Base-by-base conservation (phyloP, 2,329 filamentous ascomycete genomes). In the Madurella fahalii region DNA sequence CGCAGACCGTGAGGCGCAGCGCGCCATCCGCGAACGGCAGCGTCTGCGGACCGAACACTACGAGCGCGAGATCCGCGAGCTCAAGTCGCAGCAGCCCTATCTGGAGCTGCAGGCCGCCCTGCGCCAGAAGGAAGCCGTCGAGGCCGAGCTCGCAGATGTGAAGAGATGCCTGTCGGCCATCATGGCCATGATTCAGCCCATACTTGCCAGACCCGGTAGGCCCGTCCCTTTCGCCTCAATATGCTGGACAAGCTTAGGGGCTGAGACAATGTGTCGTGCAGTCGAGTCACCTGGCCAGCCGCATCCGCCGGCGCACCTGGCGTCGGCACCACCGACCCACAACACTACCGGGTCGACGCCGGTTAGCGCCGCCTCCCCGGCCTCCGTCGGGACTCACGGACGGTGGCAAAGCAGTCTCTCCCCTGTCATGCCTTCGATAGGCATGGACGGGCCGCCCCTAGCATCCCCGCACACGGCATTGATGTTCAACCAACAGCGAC, bases 11-110 rank as follows among this genome's bases (percentile, higher is more conserved):
- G 89, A 95, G 70, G 90, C 90, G 31, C 90, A 95, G 69, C 82
- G 90, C 47, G 89, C 89, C 40, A 94, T 95, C 56, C 81, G 90
- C 41, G 88, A 93, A 73, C 83, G 90, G 52, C 94, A 89, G 30
- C 90, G 86, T 72, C 82, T 84, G 54, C 87, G 89, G 69, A 94
- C 94, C 62, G 88, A 93, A 67, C 74, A 72, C 7, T 76, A 94
- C 56, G 87, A 94, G 69, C 78, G 77, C 57, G 79, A 82, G 58
- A 91, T 95, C 58, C 77, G 81, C 52, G 87, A 93, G 58, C 78
- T 95, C 61, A 89, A 88, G 54, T 86, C 81, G 54, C 87, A 90
- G 71, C 85, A 92, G 69, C 89, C 90, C 0, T 92, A 91, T 64
- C 85, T 89, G 67, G 90, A 96, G 67, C 80, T 95, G 17, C 89